These are phyloP conservation scores for Daldinia bambusicola DNA, from an alignment of 495 filamentous ascomycete species.

Conservation along the genomic window DNA sequence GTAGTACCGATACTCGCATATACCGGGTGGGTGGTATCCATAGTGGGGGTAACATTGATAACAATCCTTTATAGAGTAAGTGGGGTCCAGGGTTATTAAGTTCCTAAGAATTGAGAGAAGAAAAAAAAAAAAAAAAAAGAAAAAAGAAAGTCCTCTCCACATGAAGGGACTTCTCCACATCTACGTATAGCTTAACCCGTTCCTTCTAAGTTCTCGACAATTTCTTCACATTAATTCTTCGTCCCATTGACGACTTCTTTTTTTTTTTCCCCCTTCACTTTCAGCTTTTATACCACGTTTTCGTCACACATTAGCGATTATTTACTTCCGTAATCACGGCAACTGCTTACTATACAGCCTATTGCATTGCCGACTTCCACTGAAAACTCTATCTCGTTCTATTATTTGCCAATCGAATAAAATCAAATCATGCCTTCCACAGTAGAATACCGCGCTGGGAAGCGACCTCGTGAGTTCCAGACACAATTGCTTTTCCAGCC, in stretches of 20 bases:
- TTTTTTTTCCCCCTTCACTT: no score
- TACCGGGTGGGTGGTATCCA: background rate
- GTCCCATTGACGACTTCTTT: background rate
- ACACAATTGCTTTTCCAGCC: slow-evolving; percentile 14
- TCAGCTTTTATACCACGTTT: background rate
- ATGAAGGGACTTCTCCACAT: slow-evolving; percentile 5
- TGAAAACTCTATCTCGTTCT: background rate
- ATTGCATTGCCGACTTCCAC: slow-evolving; percentile 13
- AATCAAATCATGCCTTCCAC: slow-evolving; percentile 35
- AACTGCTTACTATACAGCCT: background rate
- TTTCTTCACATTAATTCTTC: slow-evolving; percentile 21
- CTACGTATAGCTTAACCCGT: slow-evolving; percentile 13
- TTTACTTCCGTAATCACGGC: background rate
- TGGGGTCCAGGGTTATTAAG: background rate
- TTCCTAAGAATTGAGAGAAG: background rate
- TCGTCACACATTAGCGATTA: background rate
- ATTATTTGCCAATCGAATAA: background rate
- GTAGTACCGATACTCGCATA: no score
- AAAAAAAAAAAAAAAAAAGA: no score
- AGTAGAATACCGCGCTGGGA: slow-evolving; percentile 44
- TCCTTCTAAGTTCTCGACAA: slow-evolving; percentile 8
- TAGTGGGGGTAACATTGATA: slow-evolving; percentile 7
- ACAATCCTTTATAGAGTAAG: slow-evolving; percentile 1
- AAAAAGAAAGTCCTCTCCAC: no score
- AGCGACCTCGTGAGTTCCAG: slow-evolving; percentile 48